Evolutionary conservation across 2,329 filamentous ascomycete genomes (phyloP), one percentile per base, ranked within the genome.

Genomic region (Domatiomyces catenatus): DNA sequence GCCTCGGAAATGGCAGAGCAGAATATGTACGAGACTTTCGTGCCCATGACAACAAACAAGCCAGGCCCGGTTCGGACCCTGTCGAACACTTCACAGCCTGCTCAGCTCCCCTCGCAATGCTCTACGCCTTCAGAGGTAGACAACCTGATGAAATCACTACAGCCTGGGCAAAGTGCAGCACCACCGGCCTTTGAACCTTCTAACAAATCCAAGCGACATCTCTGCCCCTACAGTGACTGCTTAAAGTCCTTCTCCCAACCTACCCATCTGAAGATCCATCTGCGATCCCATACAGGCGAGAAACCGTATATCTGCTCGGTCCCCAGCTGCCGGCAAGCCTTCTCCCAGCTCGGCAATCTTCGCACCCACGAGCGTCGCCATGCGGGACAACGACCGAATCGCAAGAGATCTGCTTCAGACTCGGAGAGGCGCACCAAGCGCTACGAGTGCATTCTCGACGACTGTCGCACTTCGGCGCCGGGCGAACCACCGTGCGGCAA

Each of bases 191-290:
- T 54, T 42, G 57, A 67, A 56, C 52, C 45, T 2, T 39, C 32
- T 42, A 63, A 28, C 63, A 65, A 48, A 55, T 64, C 18, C 63
- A 66, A 39, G 47, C 92, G 80, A 60, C 88, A 90, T 64, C 69
- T 76, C 17, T 98, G 92, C 67, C 76, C 75, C 18, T 74, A 87
- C 42, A 75, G 80, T 6, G 78, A 78, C 42, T 96, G 90, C 66
- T 73, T 75, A 59, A 93, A 92, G 71, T 80, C 76, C 54, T 96
- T 95, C 66, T 80, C 79, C 53, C 90, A 96, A 63, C 94, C 90
- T 69, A 94, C 89, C 1, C 90, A 96, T 60, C 75, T 95, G 8
- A 84, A 92, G 54, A 95, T 93, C 47, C 92, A 98, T 65, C 81
- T 79, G 45, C 77, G 89, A 56, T 83, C 84, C 3, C 92, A 98